Evolutionary conservation across 23 red algal genomes (phyloP).

Genomic region (Porphyridium purpureum): DNA sequence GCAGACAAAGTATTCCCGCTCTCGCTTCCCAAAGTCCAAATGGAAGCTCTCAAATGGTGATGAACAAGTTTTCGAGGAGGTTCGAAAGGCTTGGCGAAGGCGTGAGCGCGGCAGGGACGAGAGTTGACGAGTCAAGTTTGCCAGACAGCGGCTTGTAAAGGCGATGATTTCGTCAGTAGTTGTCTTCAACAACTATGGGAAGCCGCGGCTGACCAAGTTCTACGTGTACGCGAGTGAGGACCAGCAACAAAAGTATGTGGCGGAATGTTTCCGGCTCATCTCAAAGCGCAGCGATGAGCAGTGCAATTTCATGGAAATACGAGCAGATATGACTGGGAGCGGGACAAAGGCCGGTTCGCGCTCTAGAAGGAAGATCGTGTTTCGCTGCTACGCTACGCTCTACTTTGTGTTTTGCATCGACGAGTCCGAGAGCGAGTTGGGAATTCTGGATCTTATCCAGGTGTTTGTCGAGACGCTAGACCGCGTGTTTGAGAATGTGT

Average conservation of each 20-base stretch:
- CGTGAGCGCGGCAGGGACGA: too few relatives aligned
- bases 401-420: conserved; percentile 84
- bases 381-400: conserved; percentile 75
- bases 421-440: conserved; percentile 66
- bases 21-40: too few relatives aligned
- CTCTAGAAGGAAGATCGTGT: not conserved
- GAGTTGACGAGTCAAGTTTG: too few relatives aligned
- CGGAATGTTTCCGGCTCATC: conserved; percentile 13
- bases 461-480: conserved; percentile 97
- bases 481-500: conserved; percentile 92
- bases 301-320: conserved; percentile 18
- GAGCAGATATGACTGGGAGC: not conserved
- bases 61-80: too few relatives aligned
- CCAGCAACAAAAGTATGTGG: conserved; percentile 24
- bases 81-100: too few relatives aligned
- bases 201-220: conserved; percentile 65
- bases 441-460: conserved; percentile 93
- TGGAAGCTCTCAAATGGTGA: too few relatives aligned
- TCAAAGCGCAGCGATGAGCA: conserved; percentile 1
- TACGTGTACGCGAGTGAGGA: conserved; percentile 52
- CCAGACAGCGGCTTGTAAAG: too few relatives aligned
- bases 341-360: not conserved
- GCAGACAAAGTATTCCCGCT: too few relatives aligned
- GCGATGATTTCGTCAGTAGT: conserved; percentile 70
- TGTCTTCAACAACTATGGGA: conserved; percentile 83